A percentile compares a stretch with the other conserved stretches of the same genome.
These are phyloP conservation scores for Aspergillus hortae DNA, from an alignment of 2,329 filamentous ascomycete species.

Conservation along the genomic window DNA sequence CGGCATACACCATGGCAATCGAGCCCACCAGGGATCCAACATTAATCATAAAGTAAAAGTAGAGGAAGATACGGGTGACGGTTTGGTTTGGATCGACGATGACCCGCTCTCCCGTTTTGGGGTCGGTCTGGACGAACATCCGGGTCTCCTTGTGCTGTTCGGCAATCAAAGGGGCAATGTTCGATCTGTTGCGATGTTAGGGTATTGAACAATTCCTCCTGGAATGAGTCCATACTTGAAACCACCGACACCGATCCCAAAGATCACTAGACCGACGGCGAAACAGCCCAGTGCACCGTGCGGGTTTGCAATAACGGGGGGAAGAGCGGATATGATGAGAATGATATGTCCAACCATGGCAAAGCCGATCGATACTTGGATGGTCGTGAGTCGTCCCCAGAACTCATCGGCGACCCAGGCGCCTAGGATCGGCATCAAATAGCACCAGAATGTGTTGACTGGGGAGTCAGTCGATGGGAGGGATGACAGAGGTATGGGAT, in stretches of 20 bases:
- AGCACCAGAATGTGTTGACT: conserved; percentile 62
- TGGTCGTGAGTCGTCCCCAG: conserved; percentile 67
- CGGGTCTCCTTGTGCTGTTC: conserved; percentile 63
- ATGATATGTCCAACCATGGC: conserved; percentile 67
- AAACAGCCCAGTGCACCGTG: conserved; percentile 62
- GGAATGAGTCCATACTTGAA: conserved; percentile 55
- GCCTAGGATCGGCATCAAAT: conserved; percentile 58
- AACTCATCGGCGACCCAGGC: conserved; percentile 67
- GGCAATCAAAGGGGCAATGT: conserved; percentile 68
- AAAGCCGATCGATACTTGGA: conserved; percentile 61
- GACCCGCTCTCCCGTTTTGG: conserved; percentile 60
- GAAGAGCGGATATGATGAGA: conserved; percentile 64
- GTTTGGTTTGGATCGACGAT: conserved; percentile 68
- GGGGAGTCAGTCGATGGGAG: neutral
- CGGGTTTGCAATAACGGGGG: conserved; percentile 56
- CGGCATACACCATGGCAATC: conserved; percentile 67
- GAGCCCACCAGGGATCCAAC: conserved; percentile 60
- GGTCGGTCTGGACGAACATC: conserved; percentile 53
- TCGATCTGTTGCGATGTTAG: conserved; percentile 43
- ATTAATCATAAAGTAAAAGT: conserved; percentile 71
- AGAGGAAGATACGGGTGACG: conserved; percentile 65
- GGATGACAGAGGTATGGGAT: neutral
- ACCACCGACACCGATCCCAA: conserved; percentile 71
- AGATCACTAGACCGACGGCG: conserved; percentile 60
- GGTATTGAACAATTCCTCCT: neutral